Conservation (phyloP, 192 early-diverging fungal species). For the Lunasporangiospora selenospora region DNA sequence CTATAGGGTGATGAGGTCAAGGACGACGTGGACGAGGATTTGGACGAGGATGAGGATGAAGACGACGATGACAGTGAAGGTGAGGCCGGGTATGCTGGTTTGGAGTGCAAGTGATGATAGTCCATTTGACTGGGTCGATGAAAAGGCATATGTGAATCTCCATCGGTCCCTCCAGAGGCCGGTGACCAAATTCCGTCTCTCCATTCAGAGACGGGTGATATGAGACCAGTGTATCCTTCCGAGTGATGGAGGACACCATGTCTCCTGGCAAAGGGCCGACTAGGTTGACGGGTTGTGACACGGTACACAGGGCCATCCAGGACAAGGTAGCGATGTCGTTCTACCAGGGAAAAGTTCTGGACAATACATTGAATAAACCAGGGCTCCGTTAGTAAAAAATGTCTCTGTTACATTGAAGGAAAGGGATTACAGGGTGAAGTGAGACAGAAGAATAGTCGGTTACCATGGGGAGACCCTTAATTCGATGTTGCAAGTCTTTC, state of each 20-base stretch:
- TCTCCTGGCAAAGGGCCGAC: conserved; percentile 4
- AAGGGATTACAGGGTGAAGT: background rate
- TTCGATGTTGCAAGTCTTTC: conserved; percentile 38
- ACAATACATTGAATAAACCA: too few species aligned
- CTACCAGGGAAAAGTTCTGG: conserved; percentile 43
- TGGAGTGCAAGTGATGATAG: conserved; percentile 32
- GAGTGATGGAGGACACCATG: conserved; percentile 5
- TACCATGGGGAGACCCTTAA: conserved; percentile 41
- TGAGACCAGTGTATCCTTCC: conserved; percentile 6
- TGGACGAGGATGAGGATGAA: conserved; percentile 10
- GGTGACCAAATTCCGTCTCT: conserved; percentile 23
- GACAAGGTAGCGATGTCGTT: conserved; percentile 42
- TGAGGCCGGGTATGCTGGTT: conserved; percentile 18
- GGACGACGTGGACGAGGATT: too few species aligned
- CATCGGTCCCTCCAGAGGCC: background rate
- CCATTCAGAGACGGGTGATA: conserved; percentile 13
- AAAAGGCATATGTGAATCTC: conserved; percentile 5
- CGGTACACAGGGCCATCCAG: conserved; percentile 43
- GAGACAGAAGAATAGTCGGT: background rate
- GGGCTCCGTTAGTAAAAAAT: background rate
- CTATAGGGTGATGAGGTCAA: too few species aligned
- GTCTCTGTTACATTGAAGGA: background rate
- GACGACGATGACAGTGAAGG: conserved; percentile 1
- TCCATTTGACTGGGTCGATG: conserved; percentile 36
- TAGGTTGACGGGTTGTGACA: conserved; percentile 24